These are phyloP conservation scores for Zopfochytrium polystomum DNA, from an alignment of 371 early-diverging fungal genomes.

Conservation along the genomic window DNA sequence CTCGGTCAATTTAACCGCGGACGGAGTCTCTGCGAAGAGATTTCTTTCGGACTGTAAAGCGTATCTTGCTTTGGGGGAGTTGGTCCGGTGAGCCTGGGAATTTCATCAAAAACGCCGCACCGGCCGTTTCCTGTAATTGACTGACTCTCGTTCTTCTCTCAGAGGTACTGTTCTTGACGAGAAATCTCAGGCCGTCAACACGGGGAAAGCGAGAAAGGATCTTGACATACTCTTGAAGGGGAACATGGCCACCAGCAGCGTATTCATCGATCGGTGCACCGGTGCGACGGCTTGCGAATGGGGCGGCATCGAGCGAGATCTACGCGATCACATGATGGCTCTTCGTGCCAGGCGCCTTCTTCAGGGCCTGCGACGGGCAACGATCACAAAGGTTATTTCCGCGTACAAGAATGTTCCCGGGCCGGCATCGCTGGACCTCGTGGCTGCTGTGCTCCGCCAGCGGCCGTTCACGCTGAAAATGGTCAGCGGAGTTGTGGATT, in stretches of 20 bases:
- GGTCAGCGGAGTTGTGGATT: constrained; percentile 28
- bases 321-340: background rate
- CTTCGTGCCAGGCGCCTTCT: background rate
- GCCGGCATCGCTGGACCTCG: constrained; percentile 35
- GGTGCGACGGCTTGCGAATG: background rate
- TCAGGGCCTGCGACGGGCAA: constrained; percentile 12
- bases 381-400: constrained; percentile 12
- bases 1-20: background rate
- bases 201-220: background rate
- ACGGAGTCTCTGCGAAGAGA: constrained; percentile 23
- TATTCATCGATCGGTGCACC: background rate
- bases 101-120: too few relatives aligned
- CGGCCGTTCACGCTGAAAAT: constrained; percentile 41
- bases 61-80: background rate
- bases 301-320: background rate
- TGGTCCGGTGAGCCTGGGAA: too few relatives aligned
- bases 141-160: background rate
- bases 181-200: background rate
- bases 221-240: background rate
- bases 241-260: background rate
- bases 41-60: constrained; percentile 6
- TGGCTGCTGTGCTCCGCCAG: constrained; percentile 42
- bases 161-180: background rate
- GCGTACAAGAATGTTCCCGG: constrained; percentile 29
- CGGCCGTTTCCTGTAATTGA: background rate